A percentile compares a stretch with the other conserved stretches of the same genome.
These are phyloP conservation scores for Ceriops tagal DNA, from an alignment of 345 rosid genomes.

Conservation along the genomic window DNA sequence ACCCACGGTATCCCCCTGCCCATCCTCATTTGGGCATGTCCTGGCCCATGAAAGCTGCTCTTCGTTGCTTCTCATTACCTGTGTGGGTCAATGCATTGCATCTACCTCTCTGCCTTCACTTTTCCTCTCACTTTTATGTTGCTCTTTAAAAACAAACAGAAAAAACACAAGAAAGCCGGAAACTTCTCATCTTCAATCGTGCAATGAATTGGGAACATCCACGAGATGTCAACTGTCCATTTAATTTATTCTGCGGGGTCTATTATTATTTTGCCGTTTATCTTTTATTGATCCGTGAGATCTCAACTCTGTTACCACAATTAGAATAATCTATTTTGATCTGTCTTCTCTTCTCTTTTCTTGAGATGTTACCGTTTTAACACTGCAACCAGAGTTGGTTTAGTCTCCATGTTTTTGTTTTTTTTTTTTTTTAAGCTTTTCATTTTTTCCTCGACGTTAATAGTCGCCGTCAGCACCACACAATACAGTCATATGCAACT, in stretches of 20 bases:
- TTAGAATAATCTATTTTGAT: no score
- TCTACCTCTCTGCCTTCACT: constrained; percentile 39
- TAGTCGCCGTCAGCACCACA: no score
- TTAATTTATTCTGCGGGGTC: constrained; percentile 21
- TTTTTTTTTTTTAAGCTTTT: no score
- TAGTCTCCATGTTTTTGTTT: no score
- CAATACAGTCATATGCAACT: no score
- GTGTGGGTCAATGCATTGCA: constrained; percentile 46
- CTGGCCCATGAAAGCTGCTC: constrained; percentile 69
- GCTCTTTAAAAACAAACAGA: not conserved
- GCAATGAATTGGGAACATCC: constrained; percentile 53
- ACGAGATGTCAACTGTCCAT: constrained; percentile 28
- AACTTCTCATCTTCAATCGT: constrained; percentile 39
- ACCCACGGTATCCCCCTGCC: constrained; percentile 44
- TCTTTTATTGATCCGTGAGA: no score
- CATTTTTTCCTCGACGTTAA: no score
- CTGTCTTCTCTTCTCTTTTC: no score
- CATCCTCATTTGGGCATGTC: constrained; percentile 41
- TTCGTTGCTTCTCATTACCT: constrained; percentile 33
- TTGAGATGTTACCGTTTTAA: no score
- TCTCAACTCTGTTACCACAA: no score
- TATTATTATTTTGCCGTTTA: constrained; percentile 1
- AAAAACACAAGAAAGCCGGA: not conserved
- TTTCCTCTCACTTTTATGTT: not conserved
- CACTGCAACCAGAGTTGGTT: no score